phyloP scores from a whole-genome alignment of 1,284 basidiomycete genomes.

The Afroboletus lepidellus region DNA sequence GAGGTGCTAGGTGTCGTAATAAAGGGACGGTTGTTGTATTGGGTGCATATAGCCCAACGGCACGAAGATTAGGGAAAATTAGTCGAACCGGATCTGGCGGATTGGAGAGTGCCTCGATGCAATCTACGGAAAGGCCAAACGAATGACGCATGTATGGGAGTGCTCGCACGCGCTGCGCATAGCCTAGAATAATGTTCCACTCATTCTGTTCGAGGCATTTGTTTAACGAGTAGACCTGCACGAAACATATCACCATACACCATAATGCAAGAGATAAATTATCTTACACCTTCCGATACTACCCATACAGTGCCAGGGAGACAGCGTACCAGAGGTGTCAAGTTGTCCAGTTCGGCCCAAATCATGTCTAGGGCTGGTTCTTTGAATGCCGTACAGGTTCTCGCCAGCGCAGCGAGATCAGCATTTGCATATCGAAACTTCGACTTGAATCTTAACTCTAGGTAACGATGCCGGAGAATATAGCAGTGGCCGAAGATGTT shows the following conservation, averaged over 20 bases:
- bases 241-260: too few species aligned
- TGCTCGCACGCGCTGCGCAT: background rate
- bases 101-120: background rate
- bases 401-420: slow-evolving; percentile 8
- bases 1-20: background rate
- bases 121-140: background rate
- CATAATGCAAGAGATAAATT: too few species aligned
- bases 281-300: too few species aligned
- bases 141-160: background rate
- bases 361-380: slow-evolving; percentile 11
- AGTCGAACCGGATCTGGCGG: background rate
- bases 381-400: slow-evolving; percentile 17
- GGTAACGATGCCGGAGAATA: background rate
- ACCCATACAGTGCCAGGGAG: too few species aligned
- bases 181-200: too few species aligned
- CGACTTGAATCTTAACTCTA: too few species aligned
- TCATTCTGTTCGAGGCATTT: too few species aligned
- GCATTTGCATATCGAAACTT: background rate
- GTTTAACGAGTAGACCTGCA: too few species aligned
- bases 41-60: background rate
- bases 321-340: slow-evolving; percentile 16
- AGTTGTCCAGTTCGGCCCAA: slow-evolving; percentile 9
- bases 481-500: slow-evolving; percentile 8
- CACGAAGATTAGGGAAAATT: background rate
- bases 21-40: background rate